Evolutionary conservation across 331 rosid genomes (phyloP).

Genomic region (Erythrophleum ivorense): DNA sequence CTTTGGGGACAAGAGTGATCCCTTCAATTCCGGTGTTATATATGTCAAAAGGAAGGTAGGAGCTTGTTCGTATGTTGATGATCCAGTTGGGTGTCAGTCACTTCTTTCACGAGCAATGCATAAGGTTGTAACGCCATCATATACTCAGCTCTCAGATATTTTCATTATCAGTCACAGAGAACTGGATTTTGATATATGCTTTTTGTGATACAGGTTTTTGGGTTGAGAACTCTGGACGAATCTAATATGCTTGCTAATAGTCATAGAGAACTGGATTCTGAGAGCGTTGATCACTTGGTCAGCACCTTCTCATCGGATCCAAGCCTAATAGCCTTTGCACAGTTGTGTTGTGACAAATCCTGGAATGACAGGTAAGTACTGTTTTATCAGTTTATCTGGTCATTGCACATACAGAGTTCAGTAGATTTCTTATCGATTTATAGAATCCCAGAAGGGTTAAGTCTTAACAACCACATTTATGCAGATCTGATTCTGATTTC

Average conservation of each 20-base stretch:
- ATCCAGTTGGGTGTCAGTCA: constrained; percentile 93
- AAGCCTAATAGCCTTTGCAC: constrained; percentile 94
- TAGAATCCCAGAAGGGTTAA: no score
- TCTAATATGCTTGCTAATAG: constrained; percentile 39
- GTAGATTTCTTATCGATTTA: no score
- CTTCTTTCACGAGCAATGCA: constrained; percentile 92
- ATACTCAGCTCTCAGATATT: no score
- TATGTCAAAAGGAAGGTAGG: constrained; percentile 92
- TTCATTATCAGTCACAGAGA: no score
- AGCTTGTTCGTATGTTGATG: constrained; percentile 95
- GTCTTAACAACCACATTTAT: constrained; percentile 32
- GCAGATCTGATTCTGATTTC: constrained; percentile 86
- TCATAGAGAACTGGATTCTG: constrained; percentile 63
- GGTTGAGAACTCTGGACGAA: constrained; percentile 66
- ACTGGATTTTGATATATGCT: no score
- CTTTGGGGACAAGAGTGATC: constrained; percentile 75
- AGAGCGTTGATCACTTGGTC: constrained; percentile 83
- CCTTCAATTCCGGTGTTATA: constrained; percentile 84
- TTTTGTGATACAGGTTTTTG: constrained; percentile 71
- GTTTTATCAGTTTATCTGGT: constrained; percentile 15
- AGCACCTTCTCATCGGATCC: constrained; percentile 95
- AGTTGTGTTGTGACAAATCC: constrained; percentile 83
- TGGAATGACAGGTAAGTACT: constrained; percentile 77
- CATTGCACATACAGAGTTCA: no score
- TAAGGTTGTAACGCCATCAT: constrained; percentile 69